Base-by-base conservation (phyloP, 768 basidiomycete species). In the Hemileccinum rubropunctum region DNA sequence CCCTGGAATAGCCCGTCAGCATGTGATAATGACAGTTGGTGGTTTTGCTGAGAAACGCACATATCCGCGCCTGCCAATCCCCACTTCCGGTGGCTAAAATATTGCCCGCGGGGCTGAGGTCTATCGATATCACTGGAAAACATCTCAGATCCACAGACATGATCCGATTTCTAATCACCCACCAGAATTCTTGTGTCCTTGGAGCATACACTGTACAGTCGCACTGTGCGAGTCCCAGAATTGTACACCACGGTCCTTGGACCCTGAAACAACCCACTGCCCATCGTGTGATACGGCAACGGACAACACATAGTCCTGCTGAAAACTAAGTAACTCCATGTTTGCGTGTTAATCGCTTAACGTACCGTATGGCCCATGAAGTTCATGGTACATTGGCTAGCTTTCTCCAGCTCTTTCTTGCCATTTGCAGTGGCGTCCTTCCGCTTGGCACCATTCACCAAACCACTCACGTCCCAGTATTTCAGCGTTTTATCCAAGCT, bases 241-340 rank as follows among this genome's bases (percentile, higher is more conserved):
- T 67, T 95, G 91, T 48, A 99, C 94, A 1, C 92, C 88, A 12
- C 97, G 88, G 66, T 99, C 97, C 72, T 98, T 98, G 32, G 84
- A 86, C 45, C 97, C 95, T 11, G 91, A 94, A 11, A 97, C 95
- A 58, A 98, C 87, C 90, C 93, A 88, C 57, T 90, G 83, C 52
- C 91, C 91, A 68, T 98, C 95, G 55, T 92, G 88, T 40, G 91
- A 92, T 42, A 94, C 90, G 17, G 83, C 83, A 40, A 86, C 84
- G 40, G 80, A 81, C 44, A 88, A 74, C 51, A 88, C 86, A 51
- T 86, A 88, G 65, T 88, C 85, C 81, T 83, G 57, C 32, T 2
- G 15, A 33, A 26, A 41, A 38, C 43, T 23, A 4, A 40, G 42
- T 54, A 18, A 58, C 50, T 23, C 21, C 38, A 44, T 6, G 30